A percentile compares a stretch with the other conserved stretches of the same genome.
Evolutionary conservation across 495 filamentous ascomycete species (phyloP).

Genomic region (Penicillium flavigenum): DNA sequence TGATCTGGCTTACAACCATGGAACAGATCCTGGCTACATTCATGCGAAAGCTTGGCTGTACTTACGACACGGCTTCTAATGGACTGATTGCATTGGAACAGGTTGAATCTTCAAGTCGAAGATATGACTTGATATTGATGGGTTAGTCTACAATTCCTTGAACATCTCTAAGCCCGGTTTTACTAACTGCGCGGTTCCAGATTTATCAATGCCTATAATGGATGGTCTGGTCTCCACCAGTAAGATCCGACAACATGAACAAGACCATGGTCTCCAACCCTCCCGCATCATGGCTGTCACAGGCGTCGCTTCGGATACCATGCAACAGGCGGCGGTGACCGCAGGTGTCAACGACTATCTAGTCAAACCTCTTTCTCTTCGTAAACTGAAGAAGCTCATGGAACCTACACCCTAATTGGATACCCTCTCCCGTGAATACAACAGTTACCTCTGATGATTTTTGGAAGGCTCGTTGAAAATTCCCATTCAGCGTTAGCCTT

Average conservation of each 20-base stretch:
- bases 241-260: conserved; percentile 25
- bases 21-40: conserved; percentile 28
- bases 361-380: conserved; percentile 38
- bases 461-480: neutral
- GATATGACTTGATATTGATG: conserved; percentile 53
- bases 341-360: conserved; percentile 43
- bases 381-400: conserved; percentile 28
- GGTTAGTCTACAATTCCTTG: conserved; percentile 9
- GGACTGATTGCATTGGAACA: conserved; percentile 55
- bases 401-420: neutral
- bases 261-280: conserved; percentile 12
- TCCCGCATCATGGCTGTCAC: conserved; percentile 35
- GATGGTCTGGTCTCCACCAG: conserved; percentile 25
- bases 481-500: neutral
- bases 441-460: neutral
- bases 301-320: conserved; percentile 34
- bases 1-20: neutral
- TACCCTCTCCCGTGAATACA: neutral
- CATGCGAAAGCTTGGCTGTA: conserved; percentile 46
- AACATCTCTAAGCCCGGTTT: neutral
- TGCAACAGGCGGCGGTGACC: conserved; percentile 31
- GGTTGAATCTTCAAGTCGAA: conserved; percentile 28
- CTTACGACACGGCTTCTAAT: conserved; percentile 51
- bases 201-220: conserved; percentile 30
- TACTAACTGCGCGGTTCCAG: neutral